Conservation (phyloP, 768 basidiomycete species). For the Megacollybia marginata region DNA sequence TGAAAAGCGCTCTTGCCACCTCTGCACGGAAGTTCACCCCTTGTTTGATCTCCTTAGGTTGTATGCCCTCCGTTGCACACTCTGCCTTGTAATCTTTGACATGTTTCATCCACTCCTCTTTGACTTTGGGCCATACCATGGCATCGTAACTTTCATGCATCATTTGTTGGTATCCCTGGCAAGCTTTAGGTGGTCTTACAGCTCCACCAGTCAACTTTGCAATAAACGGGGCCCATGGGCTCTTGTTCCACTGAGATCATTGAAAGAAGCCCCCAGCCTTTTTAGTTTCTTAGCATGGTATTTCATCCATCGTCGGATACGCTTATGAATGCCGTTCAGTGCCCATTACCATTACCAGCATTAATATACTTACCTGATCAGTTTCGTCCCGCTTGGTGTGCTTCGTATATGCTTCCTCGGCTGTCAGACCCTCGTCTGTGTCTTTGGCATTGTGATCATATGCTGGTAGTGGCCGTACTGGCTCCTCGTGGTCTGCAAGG, state of each 20-base stretch:
- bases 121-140: too few species aligned
- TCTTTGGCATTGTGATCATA: not conserved
- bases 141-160: too few species aligned
- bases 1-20: too few species aligned
- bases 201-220: not conserved
- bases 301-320: not conserved
- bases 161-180: too few species aligned
- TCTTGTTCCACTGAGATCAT: too few species aligned
- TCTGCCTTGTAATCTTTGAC: too few species aligned
- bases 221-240: not conserved
- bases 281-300: not conserved
- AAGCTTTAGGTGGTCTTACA: too few species aligned
- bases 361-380: not conserved
- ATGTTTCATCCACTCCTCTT: too few species aligned
- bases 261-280: not conserved
- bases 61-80: too few species aligned
- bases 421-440: not conserved
- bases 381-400: not conserved
- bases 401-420: not conserved
- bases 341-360: too few species aligned
- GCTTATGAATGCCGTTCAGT: not conserved
- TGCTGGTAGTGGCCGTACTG: constrained; percentile 1
- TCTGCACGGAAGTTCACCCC: too few species aligned
- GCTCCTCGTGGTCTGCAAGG: constrained; percentile 2
- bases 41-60: too few species aligned